Conservation (phyloP, 2,329 filamentous ascomycete genomes). For the Diplodia corticola region DNA sequence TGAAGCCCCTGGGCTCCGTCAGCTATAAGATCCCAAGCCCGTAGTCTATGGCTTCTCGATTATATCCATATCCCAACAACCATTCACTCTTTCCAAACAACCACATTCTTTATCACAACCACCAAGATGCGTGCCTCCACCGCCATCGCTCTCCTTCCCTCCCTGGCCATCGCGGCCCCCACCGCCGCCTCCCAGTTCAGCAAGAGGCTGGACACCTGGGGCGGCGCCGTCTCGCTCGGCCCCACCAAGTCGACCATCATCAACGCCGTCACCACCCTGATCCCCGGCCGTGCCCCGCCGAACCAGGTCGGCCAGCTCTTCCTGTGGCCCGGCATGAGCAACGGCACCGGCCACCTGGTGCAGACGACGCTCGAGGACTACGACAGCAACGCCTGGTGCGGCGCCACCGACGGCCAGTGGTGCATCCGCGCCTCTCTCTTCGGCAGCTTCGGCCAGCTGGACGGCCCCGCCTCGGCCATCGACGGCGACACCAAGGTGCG, state of each 20-base stretch:
- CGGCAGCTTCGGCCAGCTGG: constrained; percentile 45
- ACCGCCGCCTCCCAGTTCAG: neutral
- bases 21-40: neutral
- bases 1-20: neutral
- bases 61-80: neutral
- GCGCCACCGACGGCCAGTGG: constrained; percentile 43
- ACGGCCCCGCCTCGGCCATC: constrained; percentile 29
- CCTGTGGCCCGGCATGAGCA: constrained; percentile 50
- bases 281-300: constrained; percentile 41
- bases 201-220: constrained; percentile 37
- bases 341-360: constrained; percentile 47
- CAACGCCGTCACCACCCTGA: constrained; percentile 45
- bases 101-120: neutral
- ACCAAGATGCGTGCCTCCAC: neutral
- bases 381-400: constrained; percentile 45
- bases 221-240: constrained; percentile 43
- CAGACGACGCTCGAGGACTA: constrained; percentile 47
- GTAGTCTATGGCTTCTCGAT: neutral
- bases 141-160: neutral
- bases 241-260: constrained; percentile 42
- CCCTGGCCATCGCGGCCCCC: neutral
- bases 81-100: neutral
- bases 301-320: constrained; percentile 43
- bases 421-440: constrained; percentile 45
- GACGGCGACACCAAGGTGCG: constrained; percentile 36